Evolutionary conservation across 1,284 basidiomycete genomes (phyloP), one percentile per base, ranked within the genome.

Genomic region (Trichosporon coremiiforme): DNA sequence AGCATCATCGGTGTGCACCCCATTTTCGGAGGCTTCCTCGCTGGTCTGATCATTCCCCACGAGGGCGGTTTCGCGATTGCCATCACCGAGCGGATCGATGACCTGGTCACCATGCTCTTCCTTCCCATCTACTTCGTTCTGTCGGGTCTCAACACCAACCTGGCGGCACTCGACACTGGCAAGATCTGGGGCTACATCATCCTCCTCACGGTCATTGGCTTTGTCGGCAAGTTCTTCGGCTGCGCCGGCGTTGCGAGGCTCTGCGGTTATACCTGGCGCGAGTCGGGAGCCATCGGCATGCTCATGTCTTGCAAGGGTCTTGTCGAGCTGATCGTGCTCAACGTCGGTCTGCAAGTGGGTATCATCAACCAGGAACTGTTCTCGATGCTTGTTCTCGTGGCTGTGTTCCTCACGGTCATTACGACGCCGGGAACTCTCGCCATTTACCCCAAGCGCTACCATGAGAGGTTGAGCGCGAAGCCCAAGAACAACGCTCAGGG

Each of bases 301-400:
- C 85, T 98, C 69, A 96, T 98, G 94, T 90, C 90, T 79, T 97
- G 94, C 85, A 97, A 97, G 85, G 94, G 90, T 66, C 86, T 86
- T 15, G 91, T 93, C 15, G 92, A 94, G 82, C 88, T 96, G 63
- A 95, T 97, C 74, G 95, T 96, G 10, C 89, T 97, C 78, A 97
- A 98, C 79, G 90, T 97, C 75, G 95, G 94, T 72, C 86, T 94
- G 1, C 80, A 87, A 71, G 94, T 87, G 79, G 90, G 90, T 0
- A 92, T 94, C 73, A 86, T 99, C 66, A 89, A 91, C 41, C 86
- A 81, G 36, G 79, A 81, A n/a, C 84, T 87, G 22, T 88, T 88
- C 76, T 86, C 86, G 13, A 97, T 98, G 93, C 95, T 98, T 75
- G 94, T 96, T 29, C 85, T 97, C 38, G 92, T 93, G 82, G 93